phyloP scores from a whole-genome alignment of 768 basidiomycete genomes.

The Lyophyllum semitale region DNA sequence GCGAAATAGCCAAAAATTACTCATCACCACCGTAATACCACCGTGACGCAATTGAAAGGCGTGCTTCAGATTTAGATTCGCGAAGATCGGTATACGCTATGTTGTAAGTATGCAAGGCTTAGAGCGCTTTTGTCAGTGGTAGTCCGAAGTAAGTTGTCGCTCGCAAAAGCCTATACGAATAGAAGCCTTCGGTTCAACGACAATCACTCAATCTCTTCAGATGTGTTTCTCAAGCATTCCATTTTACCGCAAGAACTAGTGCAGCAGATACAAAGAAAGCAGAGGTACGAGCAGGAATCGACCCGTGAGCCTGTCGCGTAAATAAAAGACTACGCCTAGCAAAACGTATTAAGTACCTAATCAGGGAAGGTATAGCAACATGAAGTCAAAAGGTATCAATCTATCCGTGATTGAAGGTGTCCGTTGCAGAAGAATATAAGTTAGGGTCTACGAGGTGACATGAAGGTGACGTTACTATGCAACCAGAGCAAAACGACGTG shows the following conservation, averaged over 20 bases:
- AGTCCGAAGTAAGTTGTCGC: not conserved
- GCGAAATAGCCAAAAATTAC: not conserved
- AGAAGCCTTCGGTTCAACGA: no score
- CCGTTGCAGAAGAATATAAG: constrained; percentile 18
- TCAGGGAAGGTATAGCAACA: constrained; percentile 36
- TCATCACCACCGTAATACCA: not conserved
- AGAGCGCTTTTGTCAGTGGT: no score
- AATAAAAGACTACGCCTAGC: constrained; percentile 31
- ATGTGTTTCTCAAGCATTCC: constrained; percentile 21
- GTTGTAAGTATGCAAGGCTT: no score
- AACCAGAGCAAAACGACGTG: constrained; percentile 15
- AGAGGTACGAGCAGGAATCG: constrained; percentile 23
- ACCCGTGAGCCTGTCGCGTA: constrained; percentile 34
- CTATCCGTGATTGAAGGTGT: constrained; percentile 28
- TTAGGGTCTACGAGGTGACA: constrained; percentile 36
- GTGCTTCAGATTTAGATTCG: no score
- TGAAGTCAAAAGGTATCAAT: constrained; percentile 37
- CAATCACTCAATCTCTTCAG: no score
- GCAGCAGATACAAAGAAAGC: constrained; percentile 2
- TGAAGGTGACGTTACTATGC: constrained; percentile 30
- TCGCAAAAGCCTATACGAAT: not conserved
- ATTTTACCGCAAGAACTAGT: constrained; percentile 9
- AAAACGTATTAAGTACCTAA: constrained; percentile 43
- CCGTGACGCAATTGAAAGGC: not conserved
- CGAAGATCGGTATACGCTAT: not conserved